Base-by-base conservation (phyloP, 805 yeast genomes). In the Kuraishia molischiana region DNA sequence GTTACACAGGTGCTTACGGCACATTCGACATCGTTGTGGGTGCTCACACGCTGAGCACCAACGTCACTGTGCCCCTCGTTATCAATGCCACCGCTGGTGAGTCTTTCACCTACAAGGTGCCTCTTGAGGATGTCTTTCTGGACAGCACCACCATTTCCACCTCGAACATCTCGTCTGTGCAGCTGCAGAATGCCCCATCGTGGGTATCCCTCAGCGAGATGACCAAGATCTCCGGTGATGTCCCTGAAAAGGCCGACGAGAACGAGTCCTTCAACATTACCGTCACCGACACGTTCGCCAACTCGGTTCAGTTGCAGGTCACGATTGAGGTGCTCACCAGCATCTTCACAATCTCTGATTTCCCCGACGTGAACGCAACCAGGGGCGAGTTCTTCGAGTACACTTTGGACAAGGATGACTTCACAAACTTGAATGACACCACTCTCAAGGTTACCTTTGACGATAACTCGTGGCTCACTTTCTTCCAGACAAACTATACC, bases 31-130 rank as follows among this genome's bases (percentile, higher is more conserved):
- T 92, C 28, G 63, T 81, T 19, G 81, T 90, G 28, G 98, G 98
- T 31, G 95, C 94, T 8, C 96, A 92, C 55, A 79, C 74, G 44
- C 67, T 92, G 44, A 69, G 86, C 29, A 79, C 92, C 1, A 65
- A 78, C 18, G 52, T 77, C 29, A 73, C 82, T 41, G 68, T 70
- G 35, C 67, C 75, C 2, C 59, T 75, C 21, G 56, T 66, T 18
- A 65, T 84, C 41, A 83, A 84, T 48, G 89, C 86, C 2, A 80
- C 92, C 5, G 71, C 69, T 18, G 75, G 77, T 34, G 69, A 73
- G 24, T 48, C 56, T 1, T 67, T 90, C 47, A 51, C 66, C 19
- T 67, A 74, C 41, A 54, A 65, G 2, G 62, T 87, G 18, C 95
- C 95, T 1, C 53, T 83, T 33, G 57, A 74, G 24, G 62, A 70